Percentiles rank a stretch among this genome's conserved stretches.
Conservation (phyloP, 1,284 basidiomycete species). For the Phenoliferia sp. region DNA sequence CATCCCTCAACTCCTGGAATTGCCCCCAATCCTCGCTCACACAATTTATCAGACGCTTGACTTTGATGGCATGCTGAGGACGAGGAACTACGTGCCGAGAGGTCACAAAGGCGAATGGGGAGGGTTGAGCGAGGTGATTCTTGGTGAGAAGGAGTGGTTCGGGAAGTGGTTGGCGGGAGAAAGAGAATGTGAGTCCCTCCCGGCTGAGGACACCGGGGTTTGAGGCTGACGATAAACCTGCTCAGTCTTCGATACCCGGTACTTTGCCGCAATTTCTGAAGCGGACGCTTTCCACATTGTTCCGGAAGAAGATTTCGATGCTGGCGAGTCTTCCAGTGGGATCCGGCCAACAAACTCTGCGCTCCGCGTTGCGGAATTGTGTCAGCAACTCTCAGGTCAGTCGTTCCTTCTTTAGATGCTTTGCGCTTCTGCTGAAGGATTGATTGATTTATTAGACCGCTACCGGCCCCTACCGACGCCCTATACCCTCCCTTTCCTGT, state of each 20-base stretch:
- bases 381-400: conserved; percentile 81
- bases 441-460: conserved; percentile 57
- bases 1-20: conserved; percentile 66
- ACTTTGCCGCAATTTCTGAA: conserved; percentile 71
- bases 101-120: conserved; percentile 52
- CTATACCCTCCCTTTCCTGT: conserved; percentile 77
- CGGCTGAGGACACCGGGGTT: no score
- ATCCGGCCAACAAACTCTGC: conserved; percentile 69
- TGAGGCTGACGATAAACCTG: no score
- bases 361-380: conserved; percentile 69
- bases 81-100: conserved; percentile 42
- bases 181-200: conserved; percentile 70
- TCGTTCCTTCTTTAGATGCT: conserved; percentile 8
- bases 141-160: conserved; percentile 83
- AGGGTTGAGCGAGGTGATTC: conserved; percentile 72
- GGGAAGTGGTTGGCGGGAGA: conserved; percentile 83
- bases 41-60: conserved; percentile 86
- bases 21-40: conserved; percentile 84
- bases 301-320: conserved; percentile 49
- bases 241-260: conserved; percentile 76
- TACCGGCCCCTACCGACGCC: conserved; percentile 76
- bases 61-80: conserved; percentile 76
- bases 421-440: background rate
- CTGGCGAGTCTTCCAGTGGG: conserved; percentile 47
- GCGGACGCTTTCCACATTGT: conserved; percentile 83